A percentile compares a stretch with the other conserved stretches of the same genome.
Evolutionary conservation across 208 protist species (phyloP).

Genomic region (Crithidia sp.): DNA sequence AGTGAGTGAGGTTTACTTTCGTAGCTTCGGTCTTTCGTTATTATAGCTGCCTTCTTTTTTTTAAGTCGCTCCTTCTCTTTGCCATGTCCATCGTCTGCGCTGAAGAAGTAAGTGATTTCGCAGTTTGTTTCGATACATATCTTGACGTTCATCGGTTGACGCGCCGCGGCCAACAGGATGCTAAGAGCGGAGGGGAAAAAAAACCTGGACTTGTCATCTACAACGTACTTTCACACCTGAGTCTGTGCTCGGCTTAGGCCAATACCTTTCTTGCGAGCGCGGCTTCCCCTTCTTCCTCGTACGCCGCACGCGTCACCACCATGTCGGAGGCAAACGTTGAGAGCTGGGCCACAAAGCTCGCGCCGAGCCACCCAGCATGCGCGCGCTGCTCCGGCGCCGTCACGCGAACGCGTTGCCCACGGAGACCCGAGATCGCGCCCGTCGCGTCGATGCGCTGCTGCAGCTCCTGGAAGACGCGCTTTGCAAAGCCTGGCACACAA

Average conservation of each 20-base stretch:
- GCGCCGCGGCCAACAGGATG: too few relatives aligned
- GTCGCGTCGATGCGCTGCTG: constrained; percentile 44
- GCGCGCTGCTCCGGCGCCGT: constrained; percentile 92
- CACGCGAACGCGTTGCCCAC: constrained; percentile 90
- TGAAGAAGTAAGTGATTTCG: too few relatives aligned
- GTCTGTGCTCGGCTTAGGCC: constrained; percentile 14
- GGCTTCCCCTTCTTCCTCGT: constrained; percentile 62
- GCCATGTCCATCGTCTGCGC: too few relatives aligned
- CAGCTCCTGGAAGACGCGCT: constrained; percentile 93
- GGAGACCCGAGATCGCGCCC: constrained; percentile 11
- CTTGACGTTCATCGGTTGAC: too few relatives aligned
- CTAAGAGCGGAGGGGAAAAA: not conserved
- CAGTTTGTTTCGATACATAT: too few relatives aligned
- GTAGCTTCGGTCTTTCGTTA: not conserved
- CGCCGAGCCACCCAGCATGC: constrained; percentile 94
- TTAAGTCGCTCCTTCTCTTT: too few relatives aligned
- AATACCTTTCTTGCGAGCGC: constrained; percentile 55
- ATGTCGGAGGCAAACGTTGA: constrained; percentile 91
- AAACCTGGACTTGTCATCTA: not conserved
- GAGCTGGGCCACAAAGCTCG: constrained; percentile 94
- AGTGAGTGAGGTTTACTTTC: not conserved
- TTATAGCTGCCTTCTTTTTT: too few relatives aligned
- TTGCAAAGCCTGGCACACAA: constrained; percentile 90
- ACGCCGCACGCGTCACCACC: constrained; percentile 52
- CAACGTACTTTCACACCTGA: not conserved